Percentiles rank a stretch among this genome's conserved stretches.
These are phyloP conservation scores for Scedosporium dehoogii DNA, from an alignment of 2,329 filamentous ascomycete genomes.

Conservation along the genomic window DNA sequence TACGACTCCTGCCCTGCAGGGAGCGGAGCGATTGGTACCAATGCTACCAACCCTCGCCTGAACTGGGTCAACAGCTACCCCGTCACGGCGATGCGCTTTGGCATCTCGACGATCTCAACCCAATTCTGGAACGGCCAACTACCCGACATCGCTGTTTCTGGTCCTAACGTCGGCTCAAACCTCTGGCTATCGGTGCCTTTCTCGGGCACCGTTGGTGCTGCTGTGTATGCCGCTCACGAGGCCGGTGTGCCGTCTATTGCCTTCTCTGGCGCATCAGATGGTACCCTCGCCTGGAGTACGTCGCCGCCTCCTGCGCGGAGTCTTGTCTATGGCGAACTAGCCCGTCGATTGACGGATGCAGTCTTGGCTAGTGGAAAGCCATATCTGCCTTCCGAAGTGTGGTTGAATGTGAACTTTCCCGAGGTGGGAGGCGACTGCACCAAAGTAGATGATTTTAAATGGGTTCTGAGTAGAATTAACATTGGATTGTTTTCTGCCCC, in stretches of 20 bases:
- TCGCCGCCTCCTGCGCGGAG: conserved; percentile 41
- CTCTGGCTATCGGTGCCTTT: conserved; percentile 44
- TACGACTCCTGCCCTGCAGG: conserved; percentile 50
- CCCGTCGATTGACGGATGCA: conserved; percentile 44
- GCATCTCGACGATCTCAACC: conserved; percentile 46
- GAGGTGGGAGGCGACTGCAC: conserved; percentile 39
- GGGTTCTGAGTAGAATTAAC: conserved; percentile 54
- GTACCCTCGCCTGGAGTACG: conserved; percentile 43
- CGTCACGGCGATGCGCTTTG: conserved; percentile 52
- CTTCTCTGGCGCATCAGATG: conserved; percentile 47
- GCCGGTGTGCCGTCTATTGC: conserved; percentile 55
- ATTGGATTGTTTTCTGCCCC: conserved; percentile 37
- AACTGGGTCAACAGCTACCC: conserved; percentile 68
- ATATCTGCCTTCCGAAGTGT: conserved; percentile 51
- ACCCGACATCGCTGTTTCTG: conserved; percentile 55
- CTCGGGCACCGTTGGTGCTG: conserved; percentile 60
- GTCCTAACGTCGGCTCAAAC: conserved; percentile 52
- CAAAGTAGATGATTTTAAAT: conserved; percentile 45
- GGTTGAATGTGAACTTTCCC: conserved; percentile 63
- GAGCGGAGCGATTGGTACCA: conserved; percentile 45
- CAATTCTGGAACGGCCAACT: conserved; percentile 39
- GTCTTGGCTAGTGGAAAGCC: conserved; percentile 48
- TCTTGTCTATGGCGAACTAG: conserved; percentile 53
- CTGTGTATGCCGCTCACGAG: conserved; percentile 44
- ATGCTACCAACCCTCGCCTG: conserved; percentile 44